A percentile compares a stretch with the other conserved stretches of the same genome.
Evolutionary conservation across 305 asterid genomes (phyloP).

Genomic region (Plantago lanceolata): DNA sequence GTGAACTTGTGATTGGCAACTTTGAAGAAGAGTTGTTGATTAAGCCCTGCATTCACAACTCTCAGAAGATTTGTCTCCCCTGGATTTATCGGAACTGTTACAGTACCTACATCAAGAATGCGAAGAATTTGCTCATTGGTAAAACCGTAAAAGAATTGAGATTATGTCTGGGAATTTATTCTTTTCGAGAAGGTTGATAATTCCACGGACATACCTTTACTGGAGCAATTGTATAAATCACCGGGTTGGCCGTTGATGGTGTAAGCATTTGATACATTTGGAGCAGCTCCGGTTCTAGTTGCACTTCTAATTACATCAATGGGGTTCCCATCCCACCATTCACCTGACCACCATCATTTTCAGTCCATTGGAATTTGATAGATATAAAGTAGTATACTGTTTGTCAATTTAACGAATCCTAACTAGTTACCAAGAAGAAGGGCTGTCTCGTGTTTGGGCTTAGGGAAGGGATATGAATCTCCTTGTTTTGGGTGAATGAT

Average conservation of each 20-base stretch:
- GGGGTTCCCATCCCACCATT: constrained; percentile 62
- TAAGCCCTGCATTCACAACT: constrained; percentile 9
- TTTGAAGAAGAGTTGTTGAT: constrained; percentile 10
- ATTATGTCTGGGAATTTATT: neutral
- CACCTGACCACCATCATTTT: constrained; percentile 33
- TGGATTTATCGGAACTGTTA: constrained; percentile 1
- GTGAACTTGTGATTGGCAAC: constrained; percentile 11
- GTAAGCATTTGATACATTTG: constrained; percentile 50
- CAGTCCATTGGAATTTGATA: constrained; percentile 8
- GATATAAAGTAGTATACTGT: neutral
- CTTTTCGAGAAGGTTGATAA: neutral
- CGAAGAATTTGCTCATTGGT: no score
- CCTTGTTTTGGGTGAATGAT: constrained; percentile 60
- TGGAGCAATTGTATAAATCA: constrained; percentile 49
- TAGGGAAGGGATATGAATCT: constrained; percentile 61
- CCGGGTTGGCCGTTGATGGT: constrained; percentile 61
- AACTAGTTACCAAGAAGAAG: constrained; percentile 58
- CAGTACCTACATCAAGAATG: constrained; percentile 4
- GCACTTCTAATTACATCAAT: constrained; percentile 46
- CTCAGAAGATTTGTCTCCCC: constrained; percentile 12
- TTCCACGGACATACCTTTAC: constrained; percentile 36
- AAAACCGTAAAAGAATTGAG: neutral
- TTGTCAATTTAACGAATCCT: neutral
- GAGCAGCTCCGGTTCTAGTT: constrained; percentile 46
- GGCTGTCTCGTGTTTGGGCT: constrained; percentile 60